A percentile compares a stretch with the other conserved stretches of the same genome.
Evolutionary conservation across 306 rosid genomes (phyloP).

Genomic region (Oxytropis ochrocephala): DNA sequence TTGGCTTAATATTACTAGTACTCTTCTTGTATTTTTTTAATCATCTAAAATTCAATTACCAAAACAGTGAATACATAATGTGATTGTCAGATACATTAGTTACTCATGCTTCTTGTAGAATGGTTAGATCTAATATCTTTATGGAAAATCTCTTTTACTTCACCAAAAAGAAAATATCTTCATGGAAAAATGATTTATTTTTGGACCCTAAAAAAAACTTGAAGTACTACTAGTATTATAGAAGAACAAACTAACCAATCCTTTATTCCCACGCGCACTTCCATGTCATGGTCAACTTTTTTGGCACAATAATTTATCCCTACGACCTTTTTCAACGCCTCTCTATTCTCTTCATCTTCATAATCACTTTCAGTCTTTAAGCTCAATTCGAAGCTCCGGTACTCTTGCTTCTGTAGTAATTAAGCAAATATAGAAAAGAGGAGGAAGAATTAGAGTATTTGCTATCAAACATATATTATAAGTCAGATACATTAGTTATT

Average conservation of each 20-base stretch:
- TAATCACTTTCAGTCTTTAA: constrained; percentile 23
- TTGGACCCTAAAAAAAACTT: no score
- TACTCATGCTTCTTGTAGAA: no score
- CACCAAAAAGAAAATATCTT: no score
- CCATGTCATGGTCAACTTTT: constrained; percentile 12
- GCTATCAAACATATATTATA: no score
- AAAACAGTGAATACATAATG: neutral
- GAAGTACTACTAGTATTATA: neutral
- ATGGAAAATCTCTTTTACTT: no score
- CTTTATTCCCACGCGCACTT: constrained; percentile 67
- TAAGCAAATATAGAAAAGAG: neutral
- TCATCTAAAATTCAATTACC: neutral
- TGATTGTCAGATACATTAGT: neutral
- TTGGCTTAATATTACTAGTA: no score
- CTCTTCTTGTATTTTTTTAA: no score
- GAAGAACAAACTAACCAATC: constrained; percentile 57
- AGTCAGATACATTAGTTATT: no score
- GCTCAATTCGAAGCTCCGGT: constrained; percentile 43
- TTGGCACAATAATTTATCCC: constrained; percentile 1
- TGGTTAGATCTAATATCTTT: no score
- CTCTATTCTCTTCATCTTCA: constrained; percentile 21
- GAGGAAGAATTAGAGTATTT: neutral
- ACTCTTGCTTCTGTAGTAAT: constrained; percentile 49
- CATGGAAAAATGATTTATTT: no score
- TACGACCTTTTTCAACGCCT: neutral